These are phyloP conservation scores for Hypoxylon sp. DNA, from an alignment of 2,329 filamentous ascomycete genomes.

Conservation along the genomic window DNA sequence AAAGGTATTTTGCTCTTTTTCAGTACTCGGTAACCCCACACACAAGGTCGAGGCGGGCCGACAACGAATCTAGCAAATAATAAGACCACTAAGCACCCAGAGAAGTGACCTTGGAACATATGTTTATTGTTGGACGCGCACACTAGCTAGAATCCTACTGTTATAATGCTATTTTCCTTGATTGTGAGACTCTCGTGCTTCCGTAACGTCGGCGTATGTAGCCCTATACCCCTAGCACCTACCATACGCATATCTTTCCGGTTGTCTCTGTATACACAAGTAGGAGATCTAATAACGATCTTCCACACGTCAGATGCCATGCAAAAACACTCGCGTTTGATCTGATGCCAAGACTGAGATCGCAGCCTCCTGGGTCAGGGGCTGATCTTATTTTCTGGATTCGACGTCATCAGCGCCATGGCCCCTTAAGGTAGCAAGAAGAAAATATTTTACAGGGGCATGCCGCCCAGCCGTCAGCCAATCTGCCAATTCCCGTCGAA, in stretches of 20 bases:
- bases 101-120: neutral
- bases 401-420: constrained; percentile 25
- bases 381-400: constrained; percentile 3
- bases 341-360: constrained; percentile 10
- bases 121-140: neutral
- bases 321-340: neutral
- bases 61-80: constrained; percentile 8
- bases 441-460: constrained; percentile 3
- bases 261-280: no score
- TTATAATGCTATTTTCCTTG: neutral
- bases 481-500: no score
- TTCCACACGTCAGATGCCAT: neutral
- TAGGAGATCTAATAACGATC: no score
- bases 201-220: neutral
- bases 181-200: neutral
- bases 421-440: constrained; percentile 6
- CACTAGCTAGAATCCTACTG: neutral
- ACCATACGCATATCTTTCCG: neutral
- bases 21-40: constrained; percentile 21
- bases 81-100: neutral
- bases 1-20: constrained; percentile 8
- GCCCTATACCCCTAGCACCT: no score
- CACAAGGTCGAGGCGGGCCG: constrained; percentile 9
- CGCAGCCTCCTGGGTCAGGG: constrained; percentile 9
- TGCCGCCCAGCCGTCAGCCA: neutral